Conservation (phyloP, 108 stramenopile genomes). For the Heterococcus sp. region DNA sequence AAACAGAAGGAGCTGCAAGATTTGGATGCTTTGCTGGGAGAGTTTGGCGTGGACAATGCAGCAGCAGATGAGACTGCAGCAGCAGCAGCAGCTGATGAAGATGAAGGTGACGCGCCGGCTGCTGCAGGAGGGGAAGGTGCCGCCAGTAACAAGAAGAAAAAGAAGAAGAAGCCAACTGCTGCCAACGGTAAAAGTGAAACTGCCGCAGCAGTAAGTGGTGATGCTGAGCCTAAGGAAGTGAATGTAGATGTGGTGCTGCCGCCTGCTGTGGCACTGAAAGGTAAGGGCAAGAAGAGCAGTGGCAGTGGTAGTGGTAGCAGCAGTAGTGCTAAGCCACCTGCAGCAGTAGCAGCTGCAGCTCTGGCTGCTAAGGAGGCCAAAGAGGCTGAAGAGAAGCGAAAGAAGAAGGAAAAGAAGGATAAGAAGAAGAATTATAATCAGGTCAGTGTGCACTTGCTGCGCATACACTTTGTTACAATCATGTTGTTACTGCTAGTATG, state of each 20-base stretch:
- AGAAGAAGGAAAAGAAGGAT: conserved; percentile 20
- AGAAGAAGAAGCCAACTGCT: background rate
- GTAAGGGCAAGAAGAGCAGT: conserved; percentile 1
- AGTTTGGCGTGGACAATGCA: conserved; percentile 21
- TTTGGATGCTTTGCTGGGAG: conserved; percentile 16
- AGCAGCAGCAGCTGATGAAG: background rate
- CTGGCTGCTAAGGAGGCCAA: conserved; percentile 11
- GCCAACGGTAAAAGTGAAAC: background rate
- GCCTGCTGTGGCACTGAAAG: conserved; percentile 10
- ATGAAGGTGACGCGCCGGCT: background rate
- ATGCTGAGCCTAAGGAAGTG: background rate
- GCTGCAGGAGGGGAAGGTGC: background rate
- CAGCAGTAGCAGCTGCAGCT: background rate
- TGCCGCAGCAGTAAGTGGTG: background rate
- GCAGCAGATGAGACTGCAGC: background rate
- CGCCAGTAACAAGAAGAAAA: background rate
- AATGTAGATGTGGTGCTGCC: conserved; percentile 4
- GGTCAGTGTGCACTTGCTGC: too few species aligned
- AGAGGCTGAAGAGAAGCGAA: conserved; percentile 11
- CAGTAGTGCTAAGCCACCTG: conserved; percentile 1
- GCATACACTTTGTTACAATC: too few species aligned
- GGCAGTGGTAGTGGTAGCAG: background rate
- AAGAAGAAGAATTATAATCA: conserved; percentile 27
- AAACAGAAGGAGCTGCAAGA: conserved; percentile 40
- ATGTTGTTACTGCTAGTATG: too few species aligned